Evolutionary conservation across 2,329 filamentous ascomycete genomes (phyloP), one percentile per base, ranked within the genome.

Genomic region (Ophiostoma himal-ulmi): DNA sequence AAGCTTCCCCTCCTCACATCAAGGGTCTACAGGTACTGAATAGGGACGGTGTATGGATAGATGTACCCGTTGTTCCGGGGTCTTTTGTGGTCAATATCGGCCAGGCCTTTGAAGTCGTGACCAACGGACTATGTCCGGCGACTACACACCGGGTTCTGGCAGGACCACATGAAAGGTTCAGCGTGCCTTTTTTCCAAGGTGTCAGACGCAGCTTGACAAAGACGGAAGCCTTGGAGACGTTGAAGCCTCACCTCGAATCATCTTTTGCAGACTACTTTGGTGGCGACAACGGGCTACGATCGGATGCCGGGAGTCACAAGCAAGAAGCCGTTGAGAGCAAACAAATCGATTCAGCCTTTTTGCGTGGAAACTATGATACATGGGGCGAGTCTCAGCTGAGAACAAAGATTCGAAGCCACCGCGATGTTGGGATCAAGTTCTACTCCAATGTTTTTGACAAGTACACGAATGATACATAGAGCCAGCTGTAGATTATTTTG

Each of bases 311-410:
- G 2, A 57, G n/a, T 57, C 52, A 26, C n/a, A 10, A 13, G n/a
- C 17, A 48, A 48, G 52, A 57, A 26, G 52, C 52, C 17, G 11
- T 10, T 2, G 52, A 57, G 13, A 22, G 52, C 22, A 73, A 73
- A 5, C 74, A 73, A 10, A 78, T 86, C 64, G 84, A 85, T 71
- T 84, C 83, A 44, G 78, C 83, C 0, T 86, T 86, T 70, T 73
- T 85, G 48, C 78, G 77, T 14, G 83, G 83, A 0, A 79, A 78
- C 54, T 86, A 85, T 71, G 81, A 85, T 68, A 86, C 84, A 0
- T 85, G 84, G 83, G 85, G 84, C 0, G 84, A 86, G 75, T 81
- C 82, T 6, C 83, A 86, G 76, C 74, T 86, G 57, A 77, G 84
- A 70, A 86, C 83, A 1, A 86, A 86, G 76, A 80, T 85, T 13